A percentile compares a stretch with the other conserved stretches of the same genome.
phyloP scores from a whole-genome alignment of 371 early-diverging fungal species.

The Sporodiniella umbellata region DNA sequence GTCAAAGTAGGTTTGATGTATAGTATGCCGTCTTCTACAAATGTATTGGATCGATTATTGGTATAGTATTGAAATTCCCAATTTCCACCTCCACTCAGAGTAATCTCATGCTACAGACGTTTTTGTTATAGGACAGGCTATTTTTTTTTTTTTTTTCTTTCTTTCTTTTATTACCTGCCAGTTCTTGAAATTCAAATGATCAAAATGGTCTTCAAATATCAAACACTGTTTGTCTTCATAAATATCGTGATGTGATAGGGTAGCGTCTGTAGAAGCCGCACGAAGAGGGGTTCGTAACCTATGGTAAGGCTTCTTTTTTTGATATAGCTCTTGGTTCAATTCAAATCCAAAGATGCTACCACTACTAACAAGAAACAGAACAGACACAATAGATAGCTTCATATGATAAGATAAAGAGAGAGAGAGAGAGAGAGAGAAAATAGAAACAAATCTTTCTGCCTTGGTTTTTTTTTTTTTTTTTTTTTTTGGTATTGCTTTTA shows the following conservation, averaged over 20 bases:
- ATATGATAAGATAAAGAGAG: background rate
- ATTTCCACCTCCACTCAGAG: conserved; percentile 53
- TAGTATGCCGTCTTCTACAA: conserved; percentile 60
- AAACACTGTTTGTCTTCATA: conserved; percentile 30
- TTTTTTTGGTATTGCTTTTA: background rate
- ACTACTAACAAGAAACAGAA: background rate
- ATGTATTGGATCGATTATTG: conserved; percentile 64
- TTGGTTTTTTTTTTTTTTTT: background rate
- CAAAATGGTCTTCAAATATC: conserved; percentile 63
- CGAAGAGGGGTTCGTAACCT: background rate
- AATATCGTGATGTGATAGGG: background rate
- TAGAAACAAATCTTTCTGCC: background rate
- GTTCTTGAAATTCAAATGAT: conserved; percentile 49
- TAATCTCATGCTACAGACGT: conserved; percentile 48
- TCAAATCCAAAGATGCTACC: conserved; percentile 7
- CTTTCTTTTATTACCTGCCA: conserved; percentile 43
- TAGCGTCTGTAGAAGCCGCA: background rate
- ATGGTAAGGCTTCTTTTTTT: background rate
- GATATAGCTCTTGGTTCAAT: background rate
- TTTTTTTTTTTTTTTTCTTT: background rate
- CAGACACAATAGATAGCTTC: background rate
- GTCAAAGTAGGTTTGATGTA: conserved; percentile 68
- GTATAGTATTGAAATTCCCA: conserved; percentile 60
- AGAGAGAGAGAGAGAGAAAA: background rate
- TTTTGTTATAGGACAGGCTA: too few relatives aligned